These are phyloP conservation scores for Phyllachora maydis DNA, from an alignment of 2,329 filamentous ascomycete species.

Conservation along the genomic window DNA sequence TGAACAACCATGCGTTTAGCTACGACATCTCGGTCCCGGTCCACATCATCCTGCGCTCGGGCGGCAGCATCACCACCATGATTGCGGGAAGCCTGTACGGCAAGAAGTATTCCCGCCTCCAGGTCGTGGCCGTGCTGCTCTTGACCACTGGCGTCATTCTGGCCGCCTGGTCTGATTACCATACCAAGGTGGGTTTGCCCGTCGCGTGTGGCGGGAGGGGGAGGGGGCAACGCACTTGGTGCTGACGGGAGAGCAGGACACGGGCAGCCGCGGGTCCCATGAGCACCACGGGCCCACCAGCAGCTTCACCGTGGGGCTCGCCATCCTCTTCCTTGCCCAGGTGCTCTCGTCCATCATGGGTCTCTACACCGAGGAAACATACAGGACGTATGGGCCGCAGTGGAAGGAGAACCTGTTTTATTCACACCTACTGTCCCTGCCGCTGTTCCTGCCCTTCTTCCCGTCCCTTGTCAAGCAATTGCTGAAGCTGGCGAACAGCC, in stretches of 20 bases:
- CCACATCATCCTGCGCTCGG: constrained; percentile 89
- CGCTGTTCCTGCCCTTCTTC: constrained; percentile 55
- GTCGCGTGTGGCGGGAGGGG: too few species aligned
- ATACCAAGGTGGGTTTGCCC: constrained; percentile 54
- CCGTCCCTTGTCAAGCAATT: constrained; percentile 45
- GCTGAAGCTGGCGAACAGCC: constrained; percentile 37
- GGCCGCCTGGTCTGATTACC: constrained; percentile 77
- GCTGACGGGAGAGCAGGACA: constrained; percentile 12
- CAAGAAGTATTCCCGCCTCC: constrained; percentile 62
- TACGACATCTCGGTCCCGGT: constrained; percentile 93
- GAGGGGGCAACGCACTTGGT: too few species aligned
- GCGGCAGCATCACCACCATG: constrained; percentile 92
- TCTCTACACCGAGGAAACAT: constrained; percentile 82
- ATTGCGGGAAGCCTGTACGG: constrained; percentile 72
- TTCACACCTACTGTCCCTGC: constrained; percentile 56
- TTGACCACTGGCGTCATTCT: constrained; percentile 73
- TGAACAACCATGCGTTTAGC: constrained; percentile 96
- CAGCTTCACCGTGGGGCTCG: constrained; percentile 47
- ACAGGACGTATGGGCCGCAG: constrained; percentile 64
- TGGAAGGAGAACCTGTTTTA: constrained; percentile 97
- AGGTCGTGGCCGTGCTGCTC: constrained; percentile 62
- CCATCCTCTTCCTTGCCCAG: constrained; percentile 73
- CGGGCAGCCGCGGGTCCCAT: constrained; percentile 6
- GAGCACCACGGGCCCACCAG: too few species aligned
- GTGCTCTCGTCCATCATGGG: constrained; percentile 86